Percentiles rank a stretch among this genome's conserved stretches.
Conservation (phyloP, 179 eudicot genomes). For the Corrigiola litoralis region DNA sequence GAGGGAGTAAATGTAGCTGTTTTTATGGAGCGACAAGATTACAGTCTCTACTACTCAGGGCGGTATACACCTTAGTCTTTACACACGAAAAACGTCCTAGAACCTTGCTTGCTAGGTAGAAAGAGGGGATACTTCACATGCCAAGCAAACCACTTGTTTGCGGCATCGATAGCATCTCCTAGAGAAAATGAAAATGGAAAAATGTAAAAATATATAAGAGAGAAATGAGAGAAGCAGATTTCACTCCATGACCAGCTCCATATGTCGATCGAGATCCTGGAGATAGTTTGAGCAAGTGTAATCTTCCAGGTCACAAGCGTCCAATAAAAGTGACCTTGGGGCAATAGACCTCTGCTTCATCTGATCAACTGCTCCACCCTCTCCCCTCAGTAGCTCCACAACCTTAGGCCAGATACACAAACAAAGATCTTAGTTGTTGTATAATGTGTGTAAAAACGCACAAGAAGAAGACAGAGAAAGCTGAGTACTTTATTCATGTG, state of each 20-base stretch:
- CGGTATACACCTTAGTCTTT: neutral
- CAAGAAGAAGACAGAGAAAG: neutral
- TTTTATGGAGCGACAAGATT: slow-evolving; percentile 5
- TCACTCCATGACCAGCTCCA: slow-evolving; percentile 80
- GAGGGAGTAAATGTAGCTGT: neutral
- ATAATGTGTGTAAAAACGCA: neutral
- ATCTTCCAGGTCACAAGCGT: slow-evolving; percentile 71
- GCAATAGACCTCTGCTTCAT: slow-evolving; percentile 45
- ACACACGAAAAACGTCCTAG: slow-evolving; percentile 26
- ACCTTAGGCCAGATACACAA: slow-evolving; percentile 32
- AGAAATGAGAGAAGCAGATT: neutral
- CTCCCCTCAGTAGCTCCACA: slow-evolving; percentile 61
- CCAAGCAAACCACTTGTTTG: slow-evolving; percentile 5
- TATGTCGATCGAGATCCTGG: slow-evolving; percentile 77
- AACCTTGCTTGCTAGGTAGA: slow-evolving; percentile 5
- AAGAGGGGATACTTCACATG: slow-evolving; percentile 13
- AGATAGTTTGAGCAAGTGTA: slow-evolving; percentile 63
- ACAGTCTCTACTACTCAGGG: slow-evolving; percentile 7
- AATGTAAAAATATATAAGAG: neutral
- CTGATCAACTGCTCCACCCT: slow-evolving; percentile 41
- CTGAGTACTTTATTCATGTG: slow-evolving; percentile 56
- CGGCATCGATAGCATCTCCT: slow-evolving; percentile 9
- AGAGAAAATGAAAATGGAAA: slow-evolving; percentile 1
- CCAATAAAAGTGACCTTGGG: slow-evolving; percentile 50
- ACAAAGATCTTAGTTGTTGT: neutral